These are phyloP conservation scores for Blastocladiella emersonii DNA, from an alignment of 371 early-diverging fungal genomes.

Conservation along the genomic window DNA sequence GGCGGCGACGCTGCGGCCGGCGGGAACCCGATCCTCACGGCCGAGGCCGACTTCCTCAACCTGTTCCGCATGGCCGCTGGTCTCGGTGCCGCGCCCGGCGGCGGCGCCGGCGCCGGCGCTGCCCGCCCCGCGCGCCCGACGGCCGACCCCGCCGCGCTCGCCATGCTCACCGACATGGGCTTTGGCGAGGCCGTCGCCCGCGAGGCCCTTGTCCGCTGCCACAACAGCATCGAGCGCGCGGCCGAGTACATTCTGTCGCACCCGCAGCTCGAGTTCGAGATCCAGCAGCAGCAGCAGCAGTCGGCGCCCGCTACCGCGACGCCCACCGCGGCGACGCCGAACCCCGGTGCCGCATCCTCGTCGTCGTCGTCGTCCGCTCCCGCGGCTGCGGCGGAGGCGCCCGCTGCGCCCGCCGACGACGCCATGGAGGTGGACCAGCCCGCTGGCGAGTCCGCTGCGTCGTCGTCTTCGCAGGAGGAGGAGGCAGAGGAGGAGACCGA, in stretches of 20 bases:
- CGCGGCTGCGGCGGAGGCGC: not conserved
- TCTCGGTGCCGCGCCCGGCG: constrained; percentile 74
- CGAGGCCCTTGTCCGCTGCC: constrained; percentile 57
- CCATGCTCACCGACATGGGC: constrained; percentile 75
- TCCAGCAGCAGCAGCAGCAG: not conserved
- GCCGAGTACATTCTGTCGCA: constrained; percentile 80
- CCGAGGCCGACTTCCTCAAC: constrained; percentile 28
- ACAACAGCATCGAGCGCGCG: constrained; percentile 70
- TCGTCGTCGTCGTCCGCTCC: not conserved
- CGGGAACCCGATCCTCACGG: too few relatives aligned
- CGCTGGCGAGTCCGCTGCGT: not conserved
- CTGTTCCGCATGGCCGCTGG: constrained; percentile 57
- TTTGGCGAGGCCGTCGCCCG: constrained; percentile 71
- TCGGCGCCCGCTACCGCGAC: not conserved
- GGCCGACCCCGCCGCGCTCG: constrained; percentile 48
- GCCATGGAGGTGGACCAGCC: not conserved
- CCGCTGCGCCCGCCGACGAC: not conserved
- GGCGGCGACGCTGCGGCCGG: constrained; percentile 13
- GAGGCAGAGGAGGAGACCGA: too few relatives aligned
- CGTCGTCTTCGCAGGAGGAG: too few relatives aligned
- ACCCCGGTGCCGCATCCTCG: constrained; percentile 20
- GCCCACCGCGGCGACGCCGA: constrained; percentile 14
- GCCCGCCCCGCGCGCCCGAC: constrained; percentile 7
- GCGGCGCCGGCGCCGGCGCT: constrained; percentile 23
- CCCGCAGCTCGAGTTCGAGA: constrained; percentile 36